Evolutionary conservation across 2,329 filamentous ascomycete species (phyloP).

Genomic region (Diaporthe citri): DNA sequence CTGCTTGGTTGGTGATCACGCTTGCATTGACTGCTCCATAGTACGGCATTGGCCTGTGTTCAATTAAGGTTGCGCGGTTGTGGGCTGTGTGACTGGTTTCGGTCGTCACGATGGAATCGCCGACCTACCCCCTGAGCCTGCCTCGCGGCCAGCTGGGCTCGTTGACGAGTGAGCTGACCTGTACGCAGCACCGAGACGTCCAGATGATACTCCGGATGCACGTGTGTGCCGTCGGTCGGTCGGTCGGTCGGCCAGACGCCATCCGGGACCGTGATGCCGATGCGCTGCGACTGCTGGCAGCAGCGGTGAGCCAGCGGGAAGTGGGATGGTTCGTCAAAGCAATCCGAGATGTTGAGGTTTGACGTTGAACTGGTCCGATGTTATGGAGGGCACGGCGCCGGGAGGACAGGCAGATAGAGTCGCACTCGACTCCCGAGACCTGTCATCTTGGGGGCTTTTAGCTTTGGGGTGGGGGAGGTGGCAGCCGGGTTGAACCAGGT

Average conservation of each 20-base stretch:
- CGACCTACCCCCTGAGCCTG: conserved; percentile 15
- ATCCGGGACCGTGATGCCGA: conserved; percentile 14
- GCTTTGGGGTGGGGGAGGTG: not conserved
- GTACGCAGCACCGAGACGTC: not conserved
- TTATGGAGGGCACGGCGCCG: not conserved
- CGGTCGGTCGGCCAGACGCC: not conserved
- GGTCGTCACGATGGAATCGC: conserved; percentile 21
- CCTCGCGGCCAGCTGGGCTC: not conserved
- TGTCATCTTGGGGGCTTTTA: conserved; percentile 17
- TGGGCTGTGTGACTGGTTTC: conserved; percentile 24
- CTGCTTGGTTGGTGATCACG: conserved; percentile 10
- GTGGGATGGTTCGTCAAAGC: conserved; percentile 5
- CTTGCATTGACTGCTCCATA: conserved; percentile 18
- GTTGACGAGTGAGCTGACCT: not conserved
- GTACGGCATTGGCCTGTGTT: conserved; percentile 18
- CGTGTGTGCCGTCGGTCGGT: conserved; percentile 4
- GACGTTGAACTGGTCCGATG: conserved; percentile 29
- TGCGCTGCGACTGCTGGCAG: not conserved
- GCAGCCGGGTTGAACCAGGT: conserved; percentile 24
- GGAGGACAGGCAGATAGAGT: conserved; percentile 5
- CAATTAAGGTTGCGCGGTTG: conserved; percentile 22
- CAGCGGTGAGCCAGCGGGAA: conserved; percentile 14
- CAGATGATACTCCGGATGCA: conserved; percentile 12
- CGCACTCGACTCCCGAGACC: conserved; percentile 31
- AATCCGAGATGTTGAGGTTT: conserved; percentile 17